A percentile compares a stretch with the other conserved stretches of the same genome.
These are phyloP conservation scores for Casuarina glauca DNA, from an alignment of 306 rosid species.

Conservation along the genomic window DNA sequence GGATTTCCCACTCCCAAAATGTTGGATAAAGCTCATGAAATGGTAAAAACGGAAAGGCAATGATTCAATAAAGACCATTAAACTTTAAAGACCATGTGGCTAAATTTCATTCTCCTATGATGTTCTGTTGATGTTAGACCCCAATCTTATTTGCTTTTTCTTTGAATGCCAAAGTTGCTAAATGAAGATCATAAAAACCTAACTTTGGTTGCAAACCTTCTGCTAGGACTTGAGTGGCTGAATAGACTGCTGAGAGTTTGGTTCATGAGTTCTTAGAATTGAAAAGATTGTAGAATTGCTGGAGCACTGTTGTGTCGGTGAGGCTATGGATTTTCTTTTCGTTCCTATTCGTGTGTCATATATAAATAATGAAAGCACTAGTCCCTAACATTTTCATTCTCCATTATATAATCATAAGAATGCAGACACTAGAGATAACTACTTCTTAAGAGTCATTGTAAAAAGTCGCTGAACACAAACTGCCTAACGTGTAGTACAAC, in stretches of 20 bases:
- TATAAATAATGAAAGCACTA: background rate
- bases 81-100: too few relatives aligned
- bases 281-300: constrained; percentile 50
- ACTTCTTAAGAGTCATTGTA: too few relatives aligned
- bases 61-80: too few relatives aligned
- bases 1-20: too few relatives aligned
- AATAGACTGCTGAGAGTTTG: constrained; percentile 41
- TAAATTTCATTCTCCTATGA: too few relatives aligned
- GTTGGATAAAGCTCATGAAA: too few relatives aligned
- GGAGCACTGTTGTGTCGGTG: constrained; percentile 76
- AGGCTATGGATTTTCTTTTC: constrained; percentile 23
- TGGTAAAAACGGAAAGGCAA: too few relatives aligned
- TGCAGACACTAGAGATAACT: too few relatives aligned
- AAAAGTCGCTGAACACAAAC: too few relatives aligned
- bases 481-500: too few relatives aligned
- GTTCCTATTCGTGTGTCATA: background rate
- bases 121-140: too few relatives aligned
- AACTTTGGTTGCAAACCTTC: constrained; percentile 24
- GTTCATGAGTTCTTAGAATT: constrained; percentile 61
- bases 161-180: constrained; percentile 14
- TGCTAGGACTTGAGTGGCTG: constrained; percentile 57
- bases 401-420: too few relatives aligned
- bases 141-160: background rate
- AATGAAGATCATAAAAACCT: constrained; percentile 8
- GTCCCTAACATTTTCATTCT: background rate